Base-by-base conservation (phyloP, 2,329 filamentous ascomycete genomes). In the Ophiostoma quercus region DNA sequence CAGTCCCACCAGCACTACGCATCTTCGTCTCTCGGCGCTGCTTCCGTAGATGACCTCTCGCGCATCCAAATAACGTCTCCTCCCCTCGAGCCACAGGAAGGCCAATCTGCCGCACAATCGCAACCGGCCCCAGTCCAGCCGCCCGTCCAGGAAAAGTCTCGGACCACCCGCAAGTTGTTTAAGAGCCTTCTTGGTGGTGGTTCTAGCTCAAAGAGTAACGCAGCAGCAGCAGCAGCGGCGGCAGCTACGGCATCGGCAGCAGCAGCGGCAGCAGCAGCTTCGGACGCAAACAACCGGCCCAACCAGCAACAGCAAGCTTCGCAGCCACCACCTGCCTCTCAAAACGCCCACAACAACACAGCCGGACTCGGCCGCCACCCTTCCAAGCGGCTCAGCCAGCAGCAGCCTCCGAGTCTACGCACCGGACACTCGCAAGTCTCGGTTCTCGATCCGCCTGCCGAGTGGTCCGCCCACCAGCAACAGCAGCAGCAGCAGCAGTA, bases 331-430 rank as follows among this genome's bases (percentile, higher is more conserved):
- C 69, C 67, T 11, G 67, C 73, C 43, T 71, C 75, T 72, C 76
- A 79, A 70, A 74, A 74, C 72, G 76, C 79, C 68, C 84, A 85
- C 81, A 83, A 84, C 75, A 84, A 83, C 75, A 80, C 79, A 71
- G 73, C 78, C 66, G 82, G 82, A 67, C 77, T 87, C 66, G 80
- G 78, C 73, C 85, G 85, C 73, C 81, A 84, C 74, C 81, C 83
- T 41, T 89, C 87, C 63, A 88, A 86, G 79, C 82, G 85, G 75
- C 79, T 84, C 76, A 84, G 84, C 82, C 81, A 83, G 72, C 77
- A 77, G 70, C 74, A 76, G 71, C 79, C 81, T 29, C 76, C 79
- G 74, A 75, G 78, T 74, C 74, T 83, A 73, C 80, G 81, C 75
- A 83, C 82, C 47, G 79, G 77, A 72, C 74, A 79, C 71, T 78